Conservation (phyloP, 2,329 filamentous ascomycete genomes). For the Chaetomium sp. region DNA sequence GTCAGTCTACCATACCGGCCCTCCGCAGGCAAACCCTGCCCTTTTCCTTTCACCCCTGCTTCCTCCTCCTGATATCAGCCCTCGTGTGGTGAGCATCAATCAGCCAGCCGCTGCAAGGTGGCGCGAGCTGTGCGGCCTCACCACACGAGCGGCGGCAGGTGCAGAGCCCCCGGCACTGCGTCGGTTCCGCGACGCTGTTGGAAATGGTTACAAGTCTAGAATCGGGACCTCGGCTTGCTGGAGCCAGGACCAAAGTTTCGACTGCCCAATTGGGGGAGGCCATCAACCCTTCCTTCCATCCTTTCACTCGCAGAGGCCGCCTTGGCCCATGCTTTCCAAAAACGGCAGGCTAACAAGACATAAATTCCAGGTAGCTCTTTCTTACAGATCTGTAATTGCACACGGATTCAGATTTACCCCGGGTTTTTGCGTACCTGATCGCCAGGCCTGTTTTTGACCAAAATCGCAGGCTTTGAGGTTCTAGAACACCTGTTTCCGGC, state of each 20-base stretch:
- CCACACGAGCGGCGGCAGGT: background rate
- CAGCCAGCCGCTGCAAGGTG: slow-evolving; percentile 9
- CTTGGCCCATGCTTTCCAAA: slow-evolving; percentile 9
- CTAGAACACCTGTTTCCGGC: background rate
- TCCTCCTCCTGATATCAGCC: slow-evolving; percentile 6
- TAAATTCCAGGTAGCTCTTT: background rate
- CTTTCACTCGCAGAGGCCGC: background rate
- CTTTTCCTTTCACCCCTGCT: background rate
- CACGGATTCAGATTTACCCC: background rate
- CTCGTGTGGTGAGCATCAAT: slow-evolving; percentile 18
- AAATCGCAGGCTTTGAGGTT: background rate
- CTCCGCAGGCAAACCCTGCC: background rate
- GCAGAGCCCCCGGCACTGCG: background rate
- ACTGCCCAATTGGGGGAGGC: slow-evolving; percentile 3
- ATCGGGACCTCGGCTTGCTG: background rate
- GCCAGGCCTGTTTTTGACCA: background rate
- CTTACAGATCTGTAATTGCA: slow-evolving; percentile 5
- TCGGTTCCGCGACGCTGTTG: background rate
- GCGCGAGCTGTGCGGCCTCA: background rate
- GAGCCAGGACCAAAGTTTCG: background rate
- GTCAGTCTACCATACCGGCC: background rate
- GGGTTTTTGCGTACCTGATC: background rate
- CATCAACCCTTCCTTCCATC: background rate
- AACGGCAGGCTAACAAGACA: slow-evolving; percentile 9
- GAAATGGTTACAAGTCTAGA: background rate